Evolutionary conservation across 768 basidiomycete genomes (phyloP).

Genomic region (Trametes punicea): DNA sequence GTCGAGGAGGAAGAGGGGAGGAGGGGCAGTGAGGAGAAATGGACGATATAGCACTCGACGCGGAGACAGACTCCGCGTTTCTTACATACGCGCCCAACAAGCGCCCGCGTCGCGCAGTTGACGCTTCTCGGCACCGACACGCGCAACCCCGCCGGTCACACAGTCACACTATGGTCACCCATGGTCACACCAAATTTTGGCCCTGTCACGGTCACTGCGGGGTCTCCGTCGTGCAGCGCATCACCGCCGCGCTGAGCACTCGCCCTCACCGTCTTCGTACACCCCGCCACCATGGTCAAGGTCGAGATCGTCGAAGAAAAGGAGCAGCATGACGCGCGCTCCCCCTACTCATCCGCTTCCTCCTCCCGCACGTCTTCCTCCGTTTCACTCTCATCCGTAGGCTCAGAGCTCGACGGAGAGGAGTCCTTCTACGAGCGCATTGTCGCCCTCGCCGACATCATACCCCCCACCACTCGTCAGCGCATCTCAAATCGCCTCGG

Average conservation of each 20-base stretch:
- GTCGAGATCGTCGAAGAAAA: conserved; percentile 87
- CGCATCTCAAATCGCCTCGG: conserved; percentile 59
- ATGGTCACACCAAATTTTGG: background rate
- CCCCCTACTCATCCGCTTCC: conserved; percentile 72
- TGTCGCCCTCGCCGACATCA: conserved; percentile 91
- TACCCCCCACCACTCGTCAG: conserved; percentile 87
- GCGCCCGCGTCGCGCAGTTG: conserved; percentile 14
- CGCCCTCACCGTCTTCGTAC: conserved; percentile 9
- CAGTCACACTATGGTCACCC: background rate
- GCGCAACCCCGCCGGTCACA: conserved; percentile 1
- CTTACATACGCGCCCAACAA: conserved; percentile 14
- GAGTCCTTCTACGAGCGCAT: conserved; percentile 89
- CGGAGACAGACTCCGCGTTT: conserved; percentile 16
- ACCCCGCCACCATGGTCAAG: conserved; percentile 71
- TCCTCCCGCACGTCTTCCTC: conserved; percentile 71
- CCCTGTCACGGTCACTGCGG: conserved; percentile 7
- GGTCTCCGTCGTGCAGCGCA: background rate
- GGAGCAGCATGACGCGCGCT: conserved; percentile 51
- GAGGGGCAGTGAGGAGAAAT: conserved; percentile 13
- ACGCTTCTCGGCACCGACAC: conserved; percentile 20
- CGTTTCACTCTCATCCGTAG: conserved; percentile 75
- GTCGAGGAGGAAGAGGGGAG: background rate
- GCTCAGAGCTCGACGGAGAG: conserved; percentile 65
- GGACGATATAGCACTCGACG: conserved; percentile 12
- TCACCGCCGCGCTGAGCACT: background rate